phyloP scores from a whole-genome alignment of 2,329 filamentous ascomycete species.

The Xylaria sp. region DNA sequence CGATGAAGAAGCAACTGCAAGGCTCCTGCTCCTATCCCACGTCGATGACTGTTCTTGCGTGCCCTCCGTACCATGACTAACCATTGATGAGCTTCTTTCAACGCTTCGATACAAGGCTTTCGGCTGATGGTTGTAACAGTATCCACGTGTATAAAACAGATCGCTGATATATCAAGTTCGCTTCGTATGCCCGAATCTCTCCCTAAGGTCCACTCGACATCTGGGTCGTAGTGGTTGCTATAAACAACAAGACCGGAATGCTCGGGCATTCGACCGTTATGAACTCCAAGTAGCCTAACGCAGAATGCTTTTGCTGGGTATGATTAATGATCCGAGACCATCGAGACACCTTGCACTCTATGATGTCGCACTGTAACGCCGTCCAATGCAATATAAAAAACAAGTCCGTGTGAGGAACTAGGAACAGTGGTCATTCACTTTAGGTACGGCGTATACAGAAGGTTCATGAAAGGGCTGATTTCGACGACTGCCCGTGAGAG shows the following conservation, averaged over 20 bases:
- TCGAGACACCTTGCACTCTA: slow-evolving; percentile 43
- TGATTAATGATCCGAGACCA: slow-evolving; percentile 48
- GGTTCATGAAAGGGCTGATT: slow-evolving; percentile 39
- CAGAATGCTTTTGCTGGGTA: slow-evolving; percentile 51
- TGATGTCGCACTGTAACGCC: slow-evolving; percentile 49
- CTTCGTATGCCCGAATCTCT: slow-evolving; percentile 18
- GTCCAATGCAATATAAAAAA: slow-evolving; percentile 48
- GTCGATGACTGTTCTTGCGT: neutral
- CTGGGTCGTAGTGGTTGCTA: slow-evolving; percentile 18
- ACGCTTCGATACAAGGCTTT: slow-evolving; percentile 15
- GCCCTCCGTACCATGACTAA: slow-evolving; percentile 7
- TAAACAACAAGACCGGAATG: slow-evolving; percentile 33
- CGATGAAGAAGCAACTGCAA: slow-evolving; percentile 5
- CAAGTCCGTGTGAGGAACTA: slow-evolving; percentile 21
- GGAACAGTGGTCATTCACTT: slow-evolving; percentile 14
- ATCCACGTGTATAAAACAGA: slow-evolving; percentile 25
- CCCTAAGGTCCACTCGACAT: slow-evolving; percentile 21
- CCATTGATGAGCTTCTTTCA: neutral
- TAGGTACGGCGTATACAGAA: slow-evolving; percentile 31
- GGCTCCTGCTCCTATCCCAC: neutral
- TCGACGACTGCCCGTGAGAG: slow-evolving; percentile 45
- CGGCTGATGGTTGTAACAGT: slow-evolving; percentile 16
- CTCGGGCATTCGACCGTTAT: slow-evolving; percentile 36
- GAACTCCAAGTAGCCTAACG: slow-evolving; percentile 49
- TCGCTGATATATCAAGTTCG: slow-evolving; percentile 30